phyloP scores from a whole-genome alignment of 2,329 filamentous ascomycete species.

The Ascomycota sp. region DNA sequence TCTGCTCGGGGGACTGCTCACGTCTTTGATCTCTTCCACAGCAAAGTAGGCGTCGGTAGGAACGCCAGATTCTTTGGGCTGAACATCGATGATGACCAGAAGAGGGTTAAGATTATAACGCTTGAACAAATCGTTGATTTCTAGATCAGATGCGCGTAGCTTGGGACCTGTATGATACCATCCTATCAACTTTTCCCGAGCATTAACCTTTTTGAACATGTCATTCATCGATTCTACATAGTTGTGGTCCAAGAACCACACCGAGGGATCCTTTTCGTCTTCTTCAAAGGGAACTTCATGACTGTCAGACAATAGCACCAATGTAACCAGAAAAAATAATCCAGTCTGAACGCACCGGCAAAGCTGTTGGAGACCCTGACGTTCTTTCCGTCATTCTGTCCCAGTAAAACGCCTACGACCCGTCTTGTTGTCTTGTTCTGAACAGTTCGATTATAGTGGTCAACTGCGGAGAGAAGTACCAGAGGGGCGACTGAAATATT shows the following conservation, averaged over 20 bases:
- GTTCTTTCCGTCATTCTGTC: slow-evolving; percentile 89
- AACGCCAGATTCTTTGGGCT: slow-evolving; percentile 92
- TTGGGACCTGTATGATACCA: slow-evolving; percentile 99
- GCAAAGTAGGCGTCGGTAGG: slow-evolving; percentile 98
- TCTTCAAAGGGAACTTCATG: slow-evolving; percentile 83
- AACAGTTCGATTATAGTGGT: slow-evolving; percentile 88
- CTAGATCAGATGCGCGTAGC: slow-evolving; percentile 83
- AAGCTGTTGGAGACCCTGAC: slow-evolving; percentile 98
- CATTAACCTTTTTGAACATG: slow-evolving; percentile 99
- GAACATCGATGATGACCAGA: slow-evolving; percentile 93
- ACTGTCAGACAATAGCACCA: slow-evolving; percentile 3
- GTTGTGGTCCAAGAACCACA: slow-evolving; percentile 99
- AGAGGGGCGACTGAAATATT: slow-evolving; percentile 94
- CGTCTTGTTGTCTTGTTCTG: slow-evolving; percentile 71
- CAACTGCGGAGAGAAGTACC: slow-evolving; percentile 91
- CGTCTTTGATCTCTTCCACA: slow-evolving; percentile 98
- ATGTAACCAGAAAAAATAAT: neutral
- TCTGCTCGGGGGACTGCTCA: slow-evolving; percentile 37
- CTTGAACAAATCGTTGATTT: slow-evolving; percentile 99
- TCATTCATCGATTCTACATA: slow-evolving; percentile 99
- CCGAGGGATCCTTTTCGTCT: slow-evolving; percentile 93
- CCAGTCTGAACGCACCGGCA: slow-evolving; percentile 47
- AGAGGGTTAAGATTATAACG: slow-evolving; percentile 93
- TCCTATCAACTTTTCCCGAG: slow-evolving; percentile 92
- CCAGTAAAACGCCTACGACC: slow-evolving; percentile 84